Conservation (phyloP, 371 early-diverging fungal genomes). For the Cokeromyces recurvatus region DNA sequence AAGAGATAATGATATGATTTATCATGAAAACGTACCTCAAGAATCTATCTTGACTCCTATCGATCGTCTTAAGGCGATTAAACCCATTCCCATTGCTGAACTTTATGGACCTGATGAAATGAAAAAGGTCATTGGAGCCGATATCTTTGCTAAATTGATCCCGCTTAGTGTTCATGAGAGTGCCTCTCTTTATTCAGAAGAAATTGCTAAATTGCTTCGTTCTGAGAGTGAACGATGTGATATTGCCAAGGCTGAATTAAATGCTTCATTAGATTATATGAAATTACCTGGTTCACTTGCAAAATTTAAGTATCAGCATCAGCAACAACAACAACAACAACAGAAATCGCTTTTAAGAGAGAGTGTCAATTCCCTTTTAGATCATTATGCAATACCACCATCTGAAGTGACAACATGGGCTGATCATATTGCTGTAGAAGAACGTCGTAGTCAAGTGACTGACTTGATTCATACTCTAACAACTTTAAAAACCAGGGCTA, state of each 20-base stretch:
- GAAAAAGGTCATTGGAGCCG: constrained; percentile 72
- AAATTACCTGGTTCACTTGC: constrained; percentile 73
- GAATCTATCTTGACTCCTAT: constrained; percentile 73
- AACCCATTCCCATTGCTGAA: constrained; percentile 73
- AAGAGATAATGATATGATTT: constrained; percentile 94
- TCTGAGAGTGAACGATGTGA: constrained; percentile 71
- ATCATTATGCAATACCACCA: constrained; percentile 59
- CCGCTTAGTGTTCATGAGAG: constrained; percentile 92
- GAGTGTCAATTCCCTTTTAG: constrained; percentile 34
- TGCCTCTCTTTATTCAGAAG: constrained; percentile 89
- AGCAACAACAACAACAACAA: too few relatives aligned
- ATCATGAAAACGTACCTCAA: constrained; percentile 85
- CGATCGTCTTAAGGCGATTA: constrained; percentile 78
- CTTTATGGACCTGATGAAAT: constrained; percentile 63
- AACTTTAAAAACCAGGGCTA: constrained; percentile 53
- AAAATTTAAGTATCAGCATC: constrained; percentile 67
- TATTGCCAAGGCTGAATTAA: constrained; percentile 81
- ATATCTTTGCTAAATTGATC: constrained; percentile 84
- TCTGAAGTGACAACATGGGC: constrained; percentile 58
- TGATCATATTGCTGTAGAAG: constrained; percentile 52
- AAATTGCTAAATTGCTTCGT: constrained; percentile 89
- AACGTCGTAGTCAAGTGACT: constrained; percentile 36
- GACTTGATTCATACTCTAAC: constrained; percentile 59
- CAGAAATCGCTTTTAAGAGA: too few relatives aligned
- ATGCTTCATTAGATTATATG: constrained; percentile 81